phyloP scores from a whole-genome alignment of 2,329 filamentous ascomycete species.

The Aspergillus bombycis region DNA sequence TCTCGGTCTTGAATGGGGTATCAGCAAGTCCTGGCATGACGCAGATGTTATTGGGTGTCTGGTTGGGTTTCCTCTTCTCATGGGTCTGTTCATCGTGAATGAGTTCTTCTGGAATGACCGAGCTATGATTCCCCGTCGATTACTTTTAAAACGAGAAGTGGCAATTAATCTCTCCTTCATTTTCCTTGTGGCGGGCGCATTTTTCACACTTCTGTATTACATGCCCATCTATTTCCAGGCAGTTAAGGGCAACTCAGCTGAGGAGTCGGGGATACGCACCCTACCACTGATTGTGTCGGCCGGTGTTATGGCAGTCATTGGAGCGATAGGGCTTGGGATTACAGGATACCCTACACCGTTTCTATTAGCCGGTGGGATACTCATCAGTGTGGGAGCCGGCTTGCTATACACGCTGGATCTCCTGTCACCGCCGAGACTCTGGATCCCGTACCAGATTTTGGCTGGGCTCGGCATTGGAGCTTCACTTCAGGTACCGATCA shows the following conservation, averaged over 20 bases:
- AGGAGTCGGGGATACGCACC: neutral
- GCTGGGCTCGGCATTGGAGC: neutral
- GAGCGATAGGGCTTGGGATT: neutral
- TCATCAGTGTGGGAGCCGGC: constrained; percentile 2
- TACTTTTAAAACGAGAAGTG: neutral
- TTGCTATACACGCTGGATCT: neutral
- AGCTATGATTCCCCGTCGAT: neutral
- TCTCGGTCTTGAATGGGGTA: constrained; percentile 3
- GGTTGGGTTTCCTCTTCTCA: neutral
- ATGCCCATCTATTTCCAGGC: constrained; percentile 7
- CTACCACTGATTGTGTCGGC: neutral
- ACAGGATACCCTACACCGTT: constrained; percentile 3
- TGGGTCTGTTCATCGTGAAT: neutral
- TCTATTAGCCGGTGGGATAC: neutral
- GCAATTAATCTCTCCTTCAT: neutral
- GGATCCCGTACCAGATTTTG: constrained; percentile 6
- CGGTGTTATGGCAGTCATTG: neutral
- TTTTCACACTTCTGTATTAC: neutral
- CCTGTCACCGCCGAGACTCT: neutral
- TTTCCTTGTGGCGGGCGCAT: constrained; percentile 4
- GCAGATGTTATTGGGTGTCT: neutral
- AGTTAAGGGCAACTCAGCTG: neutral
- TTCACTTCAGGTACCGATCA: neutral
- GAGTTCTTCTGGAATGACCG: neutral
- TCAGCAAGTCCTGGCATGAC: neutral